Conservation (phyloP, 2,329 filamentous ascomycete species). For the Fusarium keratoplasticum region DNA sequence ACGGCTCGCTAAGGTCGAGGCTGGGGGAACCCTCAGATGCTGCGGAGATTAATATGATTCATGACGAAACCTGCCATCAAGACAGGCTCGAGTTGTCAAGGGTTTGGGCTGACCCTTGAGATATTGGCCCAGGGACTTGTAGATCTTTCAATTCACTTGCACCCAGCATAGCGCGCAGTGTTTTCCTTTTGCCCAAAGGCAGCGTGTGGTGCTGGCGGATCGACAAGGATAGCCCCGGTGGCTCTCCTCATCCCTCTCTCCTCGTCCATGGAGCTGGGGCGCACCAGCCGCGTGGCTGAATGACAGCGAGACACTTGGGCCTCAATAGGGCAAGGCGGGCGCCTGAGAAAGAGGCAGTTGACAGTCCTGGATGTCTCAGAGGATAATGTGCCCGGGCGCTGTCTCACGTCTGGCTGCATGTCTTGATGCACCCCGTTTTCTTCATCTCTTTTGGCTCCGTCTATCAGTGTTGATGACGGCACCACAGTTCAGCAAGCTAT, state of each 20-base stretch:
- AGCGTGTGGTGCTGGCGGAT: neutral
- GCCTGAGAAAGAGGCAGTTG: conserved; percentile 3
- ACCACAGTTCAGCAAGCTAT: neutral
- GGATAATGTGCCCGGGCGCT: neutral
- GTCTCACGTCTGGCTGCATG: conserved; percentile 25
- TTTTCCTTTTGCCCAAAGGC: neutral
- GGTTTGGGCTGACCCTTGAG: conserved; percentile 1
- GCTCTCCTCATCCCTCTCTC: conserved; percentile 13
- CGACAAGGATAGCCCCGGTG: conserved; percentile 11
- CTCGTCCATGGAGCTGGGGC: conserved; percentile 18
- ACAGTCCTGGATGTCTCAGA: conserved; percentile 14
- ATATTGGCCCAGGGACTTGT: neutral
- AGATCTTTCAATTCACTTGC: neutral
- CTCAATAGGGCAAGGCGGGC: conserved; percentile 6
- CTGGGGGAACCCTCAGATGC: neutral
- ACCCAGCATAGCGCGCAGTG: neutral
- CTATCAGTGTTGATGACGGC: neutral
- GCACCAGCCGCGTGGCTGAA: conserved; percentile 27
- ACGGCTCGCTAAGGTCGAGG: conserved; percentile 2
- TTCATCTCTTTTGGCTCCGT: conserved; percentile 25
- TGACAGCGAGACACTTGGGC: conserved; percentile 9
- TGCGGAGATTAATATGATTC: conserved; percentile 30
- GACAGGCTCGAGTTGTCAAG: conserved; percentile 7
- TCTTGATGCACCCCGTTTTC: conserved; percentile 21
- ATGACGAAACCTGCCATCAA: conserved; percentile 28